Percentiles rank a stretch among this genome's conserved stretches.
Evolutionary conservation across 2,329 filamentous ascomycete genomes (phyloP).

Genomic region (Tolypocladium pustulatum): DNA sequence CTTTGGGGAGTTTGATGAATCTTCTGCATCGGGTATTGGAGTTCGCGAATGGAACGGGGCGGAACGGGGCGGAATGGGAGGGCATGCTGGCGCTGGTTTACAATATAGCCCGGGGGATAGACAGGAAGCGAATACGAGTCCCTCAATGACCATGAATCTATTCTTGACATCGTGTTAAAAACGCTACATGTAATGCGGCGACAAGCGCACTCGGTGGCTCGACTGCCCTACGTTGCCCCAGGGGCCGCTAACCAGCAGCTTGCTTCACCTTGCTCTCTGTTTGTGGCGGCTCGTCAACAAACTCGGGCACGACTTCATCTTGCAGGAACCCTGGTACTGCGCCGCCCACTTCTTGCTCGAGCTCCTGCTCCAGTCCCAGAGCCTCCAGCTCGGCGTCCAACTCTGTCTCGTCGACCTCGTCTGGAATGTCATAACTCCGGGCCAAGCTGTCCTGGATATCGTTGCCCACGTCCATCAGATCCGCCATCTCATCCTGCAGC

Average conservation of each 20-base stretch:
- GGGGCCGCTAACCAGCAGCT: conserved; percentile 43
- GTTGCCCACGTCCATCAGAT: conserved; percentile 93
- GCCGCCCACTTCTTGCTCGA: conserved; percentile 57
- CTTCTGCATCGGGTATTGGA: not conserved
- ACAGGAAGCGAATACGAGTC: not conserved
- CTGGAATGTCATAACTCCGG: conserved; percentile 85
- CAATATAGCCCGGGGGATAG: not conserved
- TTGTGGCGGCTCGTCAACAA: conserved; percentile 84
- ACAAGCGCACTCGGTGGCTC: not conserved
- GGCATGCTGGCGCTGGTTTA: not conserved
- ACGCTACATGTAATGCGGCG: not conserved
- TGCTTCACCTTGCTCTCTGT: conserved; percentile 69
- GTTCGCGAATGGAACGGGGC: not conserved
- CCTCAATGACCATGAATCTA: not conserved
- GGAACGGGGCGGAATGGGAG: not conserved
- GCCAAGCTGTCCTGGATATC: conserved; percentile 95
- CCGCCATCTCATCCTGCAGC: conserved; percentile 98
- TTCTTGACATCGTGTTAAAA: not conserved
- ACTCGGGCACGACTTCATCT: conserved; percentile 76
- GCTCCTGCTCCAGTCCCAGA: conserved; percentile 84
- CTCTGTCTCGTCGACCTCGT: conserved; percentile 95
- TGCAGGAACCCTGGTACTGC: conserved; percentile 78
- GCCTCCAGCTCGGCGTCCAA: conserved; percentile 94
- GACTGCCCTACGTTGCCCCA: not conserved
- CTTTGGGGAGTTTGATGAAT: not conserved